Base-by-base conservation (phyloP, 352 stramenopile genomes). In the Phytophthora pistaciae region DNA sequence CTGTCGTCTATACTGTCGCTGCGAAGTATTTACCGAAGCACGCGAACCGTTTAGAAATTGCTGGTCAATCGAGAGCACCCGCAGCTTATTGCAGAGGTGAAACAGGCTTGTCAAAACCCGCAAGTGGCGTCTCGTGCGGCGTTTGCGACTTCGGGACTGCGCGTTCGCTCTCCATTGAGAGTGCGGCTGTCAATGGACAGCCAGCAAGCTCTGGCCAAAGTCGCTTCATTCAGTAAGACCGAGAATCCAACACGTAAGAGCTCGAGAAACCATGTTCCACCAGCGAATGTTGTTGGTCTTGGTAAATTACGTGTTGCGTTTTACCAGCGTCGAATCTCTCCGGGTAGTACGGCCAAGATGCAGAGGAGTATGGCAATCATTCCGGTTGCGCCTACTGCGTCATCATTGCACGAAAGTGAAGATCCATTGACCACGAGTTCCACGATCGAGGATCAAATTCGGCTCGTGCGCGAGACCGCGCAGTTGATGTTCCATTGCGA, bases 401-500 rank as follows among this genome's bases (percentile, higher is more conserved):
- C 14, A 7, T 9, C 53, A 59, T 7, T 27, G 27, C 5, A 46
- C 20, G 18, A 29, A 38, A 13, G 8, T 21, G 27, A 36, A 5
- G 46, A 53, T 14, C 18, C 0, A 29, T 29, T 29, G 25, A 52
- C 56, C 14, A 18, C 29, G 29, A 36, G 10, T 25, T 16, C 38
- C 16, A 44, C 18, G 5, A 23, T 54, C 18, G 42, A 56, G 21
- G 42, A 64, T 57, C 57, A 64, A 64, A 25, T 64, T 48, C 25
- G 3, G 25, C 25, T 29, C 25, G n/a, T 64, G 16, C 16, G 42
- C 16, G 57, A 64, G 42, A 33, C 16, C 1, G 57, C 57, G n/a
- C 57, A 64, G 54, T 16, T 75, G 53, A 49, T 75, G 61, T 71
- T 71, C 44, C 33, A 66, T 5, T 75, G 61, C 38, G 68, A 75